Evolutionary conservation across 768 basidiomycete species (phyloP).

Genomic region (Naganishia randhawae): DNA sequence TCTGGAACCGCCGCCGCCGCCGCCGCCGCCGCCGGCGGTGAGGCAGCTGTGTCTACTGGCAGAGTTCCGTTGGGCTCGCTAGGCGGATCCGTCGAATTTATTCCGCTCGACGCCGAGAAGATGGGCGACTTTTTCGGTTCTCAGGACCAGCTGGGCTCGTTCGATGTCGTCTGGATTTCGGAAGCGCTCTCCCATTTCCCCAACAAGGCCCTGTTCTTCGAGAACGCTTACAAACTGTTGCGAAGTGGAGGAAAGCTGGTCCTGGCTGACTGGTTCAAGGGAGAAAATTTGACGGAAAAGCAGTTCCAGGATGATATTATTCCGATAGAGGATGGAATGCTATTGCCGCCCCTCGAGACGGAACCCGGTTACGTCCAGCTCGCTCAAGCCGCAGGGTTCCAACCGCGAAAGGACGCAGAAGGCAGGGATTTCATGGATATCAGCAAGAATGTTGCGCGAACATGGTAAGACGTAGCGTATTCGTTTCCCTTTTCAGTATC

Average conservation of each 20-base stretch:
- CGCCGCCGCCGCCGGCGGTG: background rate
- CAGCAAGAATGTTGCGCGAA: constrained; percentile 28
- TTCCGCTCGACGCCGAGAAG: constrained; percentile 32
- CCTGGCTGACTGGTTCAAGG: constrained; percentile 33
- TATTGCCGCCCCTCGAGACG: constrained; percentile 32
- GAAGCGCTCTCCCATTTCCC: constrained; percentile 35
- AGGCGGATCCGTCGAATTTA: constrained; percentile 28
- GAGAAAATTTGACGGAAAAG: constrained; percentile 20
- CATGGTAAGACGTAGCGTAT: constrained; percentile 29
- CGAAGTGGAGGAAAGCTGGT: constrained; percentile 24
- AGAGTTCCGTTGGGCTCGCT: background rate
- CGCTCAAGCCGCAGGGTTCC: constrained; percentile 26
- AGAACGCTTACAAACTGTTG: constrained; percentile 26
- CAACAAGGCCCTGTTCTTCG: constrained; percentile 31
- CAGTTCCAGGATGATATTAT: constrained; percentile 27
- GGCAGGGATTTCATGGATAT: constrained; percentile 32
- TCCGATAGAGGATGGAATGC: constrained; percentile 34
- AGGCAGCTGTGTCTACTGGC: background rate
- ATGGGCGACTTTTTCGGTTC: constrained; percentile 24
- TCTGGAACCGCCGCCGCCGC: background rate
- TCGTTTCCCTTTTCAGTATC: background rate
- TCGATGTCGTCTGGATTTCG: constrained; percentile 35
- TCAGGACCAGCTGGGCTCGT: constrained; percentile 12
- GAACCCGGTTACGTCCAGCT: constrained; percentile 24
- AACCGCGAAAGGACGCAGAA: constrained; percentile 7